Evolutionary conservation across 805 yeast genomes (phyloP), one percentile per base, ranked within the genome.

Genomic region (Teunomyces tritomae): DNA sequence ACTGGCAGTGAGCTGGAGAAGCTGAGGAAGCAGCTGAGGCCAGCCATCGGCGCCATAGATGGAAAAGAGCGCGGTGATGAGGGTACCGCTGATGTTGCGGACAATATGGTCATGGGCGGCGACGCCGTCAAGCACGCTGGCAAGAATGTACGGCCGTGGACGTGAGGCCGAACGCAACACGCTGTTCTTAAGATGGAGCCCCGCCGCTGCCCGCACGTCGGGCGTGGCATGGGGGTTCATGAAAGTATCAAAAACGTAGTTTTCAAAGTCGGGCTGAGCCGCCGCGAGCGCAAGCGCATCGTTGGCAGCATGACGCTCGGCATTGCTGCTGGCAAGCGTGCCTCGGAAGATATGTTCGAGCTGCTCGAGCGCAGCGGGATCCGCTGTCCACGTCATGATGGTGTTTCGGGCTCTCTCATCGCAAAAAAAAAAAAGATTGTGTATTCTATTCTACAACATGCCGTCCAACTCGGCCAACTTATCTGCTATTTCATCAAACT

Each of bases 1-100:
- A 26, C 8, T 49, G 52, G 35, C 76, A 5, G 24, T 74, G 60
- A 90, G 67, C 44, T 78, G 79, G 54, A 91, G 65, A 43, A 92
- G 71, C 53, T 80, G 83, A 2, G 86, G 83, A n/a, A 92, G 67
- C 27, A 85, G 73, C 39, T 74, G 78, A 2, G 94, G 90, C 96
- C 96, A 89, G 26, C 74, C 71, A 24, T 74, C 69, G 37, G 87
- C 73, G 1, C 96, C 95, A 39, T 79, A 76, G 8, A 80, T 73
- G 2, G 86, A 74, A 55, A 90, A 86, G 28, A 94, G 67, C 0
- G 96, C 78, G 2, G 97, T 87, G 45, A 92, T 83, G 43, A 90
- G 96, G 59, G 85, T 90, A 34, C 97, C 97, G 5, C 97, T 85
- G 50, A 92, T 88, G 61, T 87, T 89, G 51, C 96, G 78, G 27